phyloP scores from a whole-genome alignment of 1,284 basidiomycete species.

The Tausonia pullulans region DNA sequence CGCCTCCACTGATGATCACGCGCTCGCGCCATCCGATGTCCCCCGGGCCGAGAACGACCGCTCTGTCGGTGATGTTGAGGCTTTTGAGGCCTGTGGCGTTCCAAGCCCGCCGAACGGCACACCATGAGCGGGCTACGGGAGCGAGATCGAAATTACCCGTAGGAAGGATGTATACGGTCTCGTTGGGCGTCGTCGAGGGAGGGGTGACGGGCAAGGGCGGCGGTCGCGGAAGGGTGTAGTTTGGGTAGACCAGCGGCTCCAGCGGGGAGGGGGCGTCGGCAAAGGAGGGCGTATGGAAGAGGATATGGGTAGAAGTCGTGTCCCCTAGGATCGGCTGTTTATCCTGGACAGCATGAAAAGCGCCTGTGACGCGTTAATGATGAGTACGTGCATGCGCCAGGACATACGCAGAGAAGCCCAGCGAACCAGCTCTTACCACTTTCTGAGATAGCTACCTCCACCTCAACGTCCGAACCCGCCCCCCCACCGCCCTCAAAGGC shows the following conservation, averaged over 20 bases:
- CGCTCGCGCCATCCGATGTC: conserved; percentile 26
- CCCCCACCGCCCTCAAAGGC: not conserved
- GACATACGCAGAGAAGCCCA: no score
- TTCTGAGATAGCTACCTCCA: not conserved
- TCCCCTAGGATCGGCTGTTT: conserved; percentile 55
- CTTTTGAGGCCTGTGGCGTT: conserved; percentile 6
- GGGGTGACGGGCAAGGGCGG: conserved; percentile 29
- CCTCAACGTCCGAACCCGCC: not conserved
- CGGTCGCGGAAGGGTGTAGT: conserved; percentile 56
- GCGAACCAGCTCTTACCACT: not conserved
- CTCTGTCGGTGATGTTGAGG: conserved; percentile 17
- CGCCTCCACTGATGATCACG: conserved; percentile 23
- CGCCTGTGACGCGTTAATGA: not conserved
- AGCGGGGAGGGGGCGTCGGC: conserved; percentile 24
- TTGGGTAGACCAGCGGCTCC: conserved; percentile 52
- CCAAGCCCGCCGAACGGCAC: conserved; percentile 36
- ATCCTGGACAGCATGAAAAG: not conserved
- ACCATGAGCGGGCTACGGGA: conserved; percentile 48
- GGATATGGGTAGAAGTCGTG: conserved; percentile 57
- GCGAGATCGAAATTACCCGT: conserved; percentile 35
- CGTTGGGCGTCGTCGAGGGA: conserved; percentile 37
- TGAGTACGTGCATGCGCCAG: not conserved
- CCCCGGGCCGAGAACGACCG: conserved; percentile 23
- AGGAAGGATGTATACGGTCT: conserved; percentile 46
- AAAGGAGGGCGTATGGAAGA: conserved; percentile 64